Evolutionary conservation across 73 alveolate genomes (phyloP).

Genomic region (Paramecium biaurelia): DNA sequence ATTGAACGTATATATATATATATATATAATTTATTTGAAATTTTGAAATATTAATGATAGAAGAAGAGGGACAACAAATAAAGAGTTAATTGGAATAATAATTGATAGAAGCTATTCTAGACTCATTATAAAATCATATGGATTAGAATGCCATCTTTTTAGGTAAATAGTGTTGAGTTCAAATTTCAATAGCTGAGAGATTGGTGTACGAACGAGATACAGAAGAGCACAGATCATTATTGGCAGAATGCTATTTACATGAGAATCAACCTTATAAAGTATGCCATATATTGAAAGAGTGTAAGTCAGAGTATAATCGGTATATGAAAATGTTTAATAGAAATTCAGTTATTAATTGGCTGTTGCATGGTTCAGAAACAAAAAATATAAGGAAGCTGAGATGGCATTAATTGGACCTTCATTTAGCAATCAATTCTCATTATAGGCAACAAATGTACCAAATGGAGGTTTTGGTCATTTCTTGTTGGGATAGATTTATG

Average conservation of each 20-base stretch:
- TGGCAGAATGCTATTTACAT: conserved; percentile 93
- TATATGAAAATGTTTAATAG: background rate
- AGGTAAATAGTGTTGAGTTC: conserved; percentile 61
- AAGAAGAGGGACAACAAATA: background rate
- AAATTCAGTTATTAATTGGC: conserved; percentile 82
- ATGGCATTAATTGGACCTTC: conserved; percentile 75
- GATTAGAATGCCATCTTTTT: conserved; percentile 78
- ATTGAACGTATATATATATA: background rate
- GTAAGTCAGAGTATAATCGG: conserved; percentile 76
- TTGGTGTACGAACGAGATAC: conserved; percentile 62
- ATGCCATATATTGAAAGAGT: conserved; percentile 86
- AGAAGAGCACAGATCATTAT: conserved; percentile 86
- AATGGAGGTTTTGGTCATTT: conserved; percentile 94
- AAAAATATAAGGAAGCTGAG: conserved; percentile 90
- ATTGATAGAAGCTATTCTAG: conserved; percentile 74
- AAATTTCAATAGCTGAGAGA: conserved; percentile 70
- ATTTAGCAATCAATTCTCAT: conserved; percentile 29
- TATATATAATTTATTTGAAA: background rate
- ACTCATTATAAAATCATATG: conserved; percentile 71
- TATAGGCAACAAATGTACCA: conserved; percentile 71
- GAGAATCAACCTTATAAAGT: conserved; percentile 89
- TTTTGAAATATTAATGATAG: background rate
- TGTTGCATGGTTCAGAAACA: conserved; percentile 81
- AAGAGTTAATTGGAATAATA: conserved; percentile 24
- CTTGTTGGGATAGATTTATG: conserved; percentile 84